Base-by-base conservation (phyloP, 345 rosid species). In the Barbarea vulgaris region DNA sequence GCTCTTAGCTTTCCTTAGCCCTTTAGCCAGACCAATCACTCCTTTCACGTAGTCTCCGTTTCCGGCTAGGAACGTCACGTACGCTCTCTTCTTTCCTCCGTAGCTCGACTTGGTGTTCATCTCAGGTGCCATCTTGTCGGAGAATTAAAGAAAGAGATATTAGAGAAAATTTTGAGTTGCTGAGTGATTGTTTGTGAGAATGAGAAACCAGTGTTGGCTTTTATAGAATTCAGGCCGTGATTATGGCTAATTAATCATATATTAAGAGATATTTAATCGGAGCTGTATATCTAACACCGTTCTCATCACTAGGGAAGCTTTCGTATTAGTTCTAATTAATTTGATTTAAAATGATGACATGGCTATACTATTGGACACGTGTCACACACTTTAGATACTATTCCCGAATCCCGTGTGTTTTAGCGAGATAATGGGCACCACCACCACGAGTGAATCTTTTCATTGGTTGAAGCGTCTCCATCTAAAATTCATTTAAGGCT, bases 1-100 rank as follows among this genome's bases (percentile, higher is more conserved):
- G 75, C 88, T 86, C 42, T 67, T 78, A 0, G 30, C 83, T 70
- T 85, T 88, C 69, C 85, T 84, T 24, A 89, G 69, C 0, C 96
- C 96, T 80, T 89, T 89, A 48, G 88, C 96, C 27, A 89, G 57
- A 27, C 96, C 93, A 8, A 89, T 87, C 37, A 89, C 96, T 47
- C 96, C 93, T 69, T 83, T 87, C 50, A 82, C 81, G 64, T 89
- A 89, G 81, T 88, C 93, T 1, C 91, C 91, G 55, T 80, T 75
- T 0, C 96, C 96, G 3, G 96, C 96, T 48, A 89, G 75, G 78
- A 89, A 89, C 9, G 93, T 87, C 9, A 89, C 84, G 30, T 72
- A 85, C 0, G 85, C 86, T 69, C 81, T 70, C 60, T 76, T 62
- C 25, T 64, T 57, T 33, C 7, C 47, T 56, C 42, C 57, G 28